phyloP scores from a whole-genome alignment of 495 filamentous ascomycete genomes.

The Trichoderma virens region DNA sequence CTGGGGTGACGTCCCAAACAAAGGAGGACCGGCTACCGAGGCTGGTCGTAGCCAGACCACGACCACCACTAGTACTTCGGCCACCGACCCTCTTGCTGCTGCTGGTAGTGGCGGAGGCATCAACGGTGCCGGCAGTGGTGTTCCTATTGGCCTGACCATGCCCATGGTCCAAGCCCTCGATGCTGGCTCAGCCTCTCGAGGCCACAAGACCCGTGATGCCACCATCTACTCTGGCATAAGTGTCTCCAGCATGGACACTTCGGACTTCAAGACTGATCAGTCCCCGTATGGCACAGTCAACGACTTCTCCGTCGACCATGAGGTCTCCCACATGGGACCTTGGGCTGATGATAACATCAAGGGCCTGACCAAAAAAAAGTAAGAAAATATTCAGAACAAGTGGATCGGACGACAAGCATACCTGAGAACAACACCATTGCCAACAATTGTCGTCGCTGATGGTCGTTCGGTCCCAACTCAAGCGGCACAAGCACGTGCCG shows the following conservation, averaged over 20 bases:
- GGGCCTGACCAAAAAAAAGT: neutral
- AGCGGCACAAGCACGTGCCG: neutral
- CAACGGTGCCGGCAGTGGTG: neutral
- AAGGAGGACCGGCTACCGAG: neutral
- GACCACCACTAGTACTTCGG: no score
- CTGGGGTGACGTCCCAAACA: neutral
- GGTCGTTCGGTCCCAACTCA: neutral
- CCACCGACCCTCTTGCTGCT: no score
- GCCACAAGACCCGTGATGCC: neutral
- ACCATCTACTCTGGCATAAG: neutral
- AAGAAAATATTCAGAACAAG: neutral
- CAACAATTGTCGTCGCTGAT: neutral
- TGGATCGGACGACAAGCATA: neutral
- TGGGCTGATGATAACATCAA: neutral
- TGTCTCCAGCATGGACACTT: neutral
- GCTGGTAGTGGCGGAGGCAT: neutral
- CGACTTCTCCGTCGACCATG: neutral
- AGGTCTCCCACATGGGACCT: neutral
- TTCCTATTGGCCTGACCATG: neutral
- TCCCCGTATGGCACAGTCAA: neutral
- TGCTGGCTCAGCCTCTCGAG: neutral
- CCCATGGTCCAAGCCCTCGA: neutral
- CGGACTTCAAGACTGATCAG: neutral
- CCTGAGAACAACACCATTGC: neutral
- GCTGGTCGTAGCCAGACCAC: neutral